Evolutionary conservation across 1,139 yeast genomes (phyloP), one percentile per base, ranked within the genome.

Genomic region (Sugiyamaella japonica): DNA sequence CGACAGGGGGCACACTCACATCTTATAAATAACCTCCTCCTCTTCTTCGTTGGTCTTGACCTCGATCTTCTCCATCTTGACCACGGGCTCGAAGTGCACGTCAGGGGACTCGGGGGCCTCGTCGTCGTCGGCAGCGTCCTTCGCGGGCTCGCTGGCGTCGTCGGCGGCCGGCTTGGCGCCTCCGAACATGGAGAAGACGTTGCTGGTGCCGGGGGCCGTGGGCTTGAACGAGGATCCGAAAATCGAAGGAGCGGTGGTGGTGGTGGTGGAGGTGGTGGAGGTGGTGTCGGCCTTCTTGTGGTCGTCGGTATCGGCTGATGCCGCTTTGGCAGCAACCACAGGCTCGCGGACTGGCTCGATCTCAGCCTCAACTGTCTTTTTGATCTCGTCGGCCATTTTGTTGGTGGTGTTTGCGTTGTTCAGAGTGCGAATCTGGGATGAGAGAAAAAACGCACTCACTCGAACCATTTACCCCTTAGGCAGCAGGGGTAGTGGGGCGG

Each of bases 21-120:
- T 71, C 70, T 93, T 93, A 77, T 78, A 87, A 63, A 87, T 73
- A 31, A 86, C 91, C 59, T 89, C 96, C 77, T 93, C 99, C 61
- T 90, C 82, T 76, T 93, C 99, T 76, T 93, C 99, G 75, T 90
- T 89, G 66, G 98, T 91, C 78, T 90, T 91, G 63, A 91, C 96
- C 31, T 93, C 98, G 53, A 93, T 98, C 73, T 88, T 87, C 76
- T 91, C 97, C 66, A 93, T 83, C 74, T 88, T 89, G 59, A 93
- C 97, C 64, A 93, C 78, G 54, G 99, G 99, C 76, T 93, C 97
- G 67, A 93, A 95, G 73, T 93, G 97, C 58, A 93, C 95, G 66
- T 93, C 98, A 59, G 89, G 91, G 61, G 89, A 89, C 72, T 89
- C 97, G 68, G 87, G 93, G 23, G 81, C 95, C 55, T 85, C 96